Evolutionary conservation across 176 grass and related monocot species (phyloP).

Genomic region (Stipa capillata): DNA sequence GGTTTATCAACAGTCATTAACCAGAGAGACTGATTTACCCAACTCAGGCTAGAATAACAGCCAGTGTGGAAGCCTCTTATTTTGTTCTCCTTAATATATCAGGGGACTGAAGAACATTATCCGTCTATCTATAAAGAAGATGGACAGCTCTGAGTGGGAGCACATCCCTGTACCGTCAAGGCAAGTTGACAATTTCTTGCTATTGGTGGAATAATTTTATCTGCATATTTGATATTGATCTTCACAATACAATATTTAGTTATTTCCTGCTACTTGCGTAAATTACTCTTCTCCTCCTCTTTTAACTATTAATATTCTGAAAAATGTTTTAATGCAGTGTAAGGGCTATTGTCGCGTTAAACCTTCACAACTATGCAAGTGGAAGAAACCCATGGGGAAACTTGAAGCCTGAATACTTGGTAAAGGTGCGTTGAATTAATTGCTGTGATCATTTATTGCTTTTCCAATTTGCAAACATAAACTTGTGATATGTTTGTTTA

Average conservation of each 20-base stretch:
- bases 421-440: constrained; percentile 54
- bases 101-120: constrained; percentile 89
- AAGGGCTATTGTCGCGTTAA: constrained; percentile 90
- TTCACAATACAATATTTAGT: background rate
- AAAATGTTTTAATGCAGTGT: constrained; percentile 55
- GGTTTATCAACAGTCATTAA: background rate
- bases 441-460: constrained; percentile 5
- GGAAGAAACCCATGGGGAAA: constrained; percentile 97
- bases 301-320: background rate
- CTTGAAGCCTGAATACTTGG: constrained; percentile 93
- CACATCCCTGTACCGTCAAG: constrained; percentile 71
- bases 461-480: background rate
- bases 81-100: constrained; percentile 4
- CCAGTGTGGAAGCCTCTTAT: background rate
- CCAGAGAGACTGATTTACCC: background rate
- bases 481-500: background rate
- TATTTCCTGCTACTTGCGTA: background rate
- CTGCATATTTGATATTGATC: background rate
- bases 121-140: constrained; percentile 70
- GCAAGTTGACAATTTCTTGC: constrained; percentile 29
- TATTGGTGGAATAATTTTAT: background rate
- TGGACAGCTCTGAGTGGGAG: constrained; percentile 82
- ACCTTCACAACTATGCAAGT: constrained; percentile 98
- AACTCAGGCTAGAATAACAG: constrained; percentile 3
- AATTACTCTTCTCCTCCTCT: background rate